Evolutionary conservation across 139 green algal species (phyloP).

Genomic region (Astrephomene gubernaculifera): DNA sequence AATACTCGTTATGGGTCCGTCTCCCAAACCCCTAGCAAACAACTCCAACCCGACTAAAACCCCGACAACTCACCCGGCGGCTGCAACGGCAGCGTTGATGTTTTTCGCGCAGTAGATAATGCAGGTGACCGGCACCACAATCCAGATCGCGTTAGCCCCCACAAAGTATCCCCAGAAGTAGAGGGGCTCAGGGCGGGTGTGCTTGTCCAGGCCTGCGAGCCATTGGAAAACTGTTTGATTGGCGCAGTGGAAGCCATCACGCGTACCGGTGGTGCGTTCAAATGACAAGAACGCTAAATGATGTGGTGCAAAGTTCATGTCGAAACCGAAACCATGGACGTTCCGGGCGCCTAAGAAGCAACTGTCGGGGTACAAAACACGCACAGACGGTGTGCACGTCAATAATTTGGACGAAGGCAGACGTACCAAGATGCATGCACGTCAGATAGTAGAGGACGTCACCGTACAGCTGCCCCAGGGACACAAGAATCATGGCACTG

Average conservation of each 20-base stretch:
- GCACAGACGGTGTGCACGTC: too few species aligned
- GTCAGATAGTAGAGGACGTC: conserved; percentile 93
- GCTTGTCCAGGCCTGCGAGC: conserved; percentile 51
- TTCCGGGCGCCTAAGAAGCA: too few species aligned
- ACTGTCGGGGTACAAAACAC: too few species aligned
- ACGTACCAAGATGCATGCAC: conserved; percentile 74
- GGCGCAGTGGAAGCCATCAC: too few species aligned
- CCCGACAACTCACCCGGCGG: neutral
- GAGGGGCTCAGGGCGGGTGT: conserved; percentile 77
- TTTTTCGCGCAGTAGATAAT: conserved; percentile 47
- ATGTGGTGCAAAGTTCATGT: too few species aligned
- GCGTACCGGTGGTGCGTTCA: too few species aligned
- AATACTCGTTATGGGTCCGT: too few species aligned
- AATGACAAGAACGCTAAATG: too few species aligned
- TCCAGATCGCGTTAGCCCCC: conserved; percentile 61
- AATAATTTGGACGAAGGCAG: too few species aligned
- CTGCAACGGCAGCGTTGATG: conserved; percentile 22
- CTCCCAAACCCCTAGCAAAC: neutral
- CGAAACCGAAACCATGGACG: too few species aligned
- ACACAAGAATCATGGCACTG: conserved; percentile 78
- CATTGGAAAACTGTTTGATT: too few species aligned
- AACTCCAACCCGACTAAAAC: neutral
- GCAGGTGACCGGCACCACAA: conserved; percentile 52
- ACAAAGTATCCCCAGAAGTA: conserved; percentile 96
- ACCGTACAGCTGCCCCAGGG: conserved; percentile 90